These are phyloP conservation scores for Orychophragmus violaceus DNA, from an alignment of 345 rosid species.

Conservation along the genomic window DNA sequence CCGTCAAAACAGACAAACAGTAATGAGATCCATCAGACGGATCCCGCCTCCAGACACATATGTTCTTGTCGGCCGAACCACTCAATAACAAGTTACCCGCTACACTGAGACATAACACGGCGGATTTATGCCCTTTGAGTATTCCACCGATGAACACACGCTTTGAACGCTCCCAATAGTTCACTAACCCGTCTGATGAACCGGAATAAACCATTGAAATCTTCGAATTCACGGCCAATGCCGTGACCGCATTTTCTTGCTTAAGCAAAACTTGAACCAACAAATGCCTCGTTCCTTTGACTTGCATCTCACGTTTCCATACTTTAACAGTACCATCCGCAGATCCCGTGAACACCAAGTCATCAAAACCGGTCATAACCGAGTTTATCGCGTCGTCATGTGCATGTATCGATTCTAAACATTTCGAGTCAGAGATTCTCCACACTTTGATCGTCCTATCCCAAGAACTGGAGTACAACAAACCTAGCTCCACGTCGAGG, in stretches of 20 bases:
- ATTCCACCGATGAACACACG: constrained; percentile 45
- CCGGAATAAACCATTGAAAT: constrained; percentile 59
- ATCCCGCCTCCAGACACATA: constrained; percentile 78
- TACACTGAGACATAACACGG: constrained; percentile 52
- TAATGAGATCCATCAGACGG: constrained; percentile 40
- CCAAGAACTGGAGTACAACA: constrained; percentile 67
- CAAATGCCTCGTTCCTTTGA: constrained; percentile 54
- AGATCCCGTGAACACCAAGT: constrained; percentile 59
- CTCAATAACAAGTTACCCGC: constrained; percentile 65
- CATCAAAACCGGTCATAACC: constrained; percentile 40
- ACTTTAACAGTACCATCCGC: constrained; percentile 67
- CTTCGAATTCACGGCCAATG: constrained; percentile 46
- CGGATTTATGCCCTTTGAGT: constrained; percentile 61
- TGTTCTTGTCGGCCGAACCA: constrained; percentile 76
- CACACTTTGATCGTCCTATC: constrained; percentile 59
- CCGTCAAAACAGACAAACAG: constrained; percentile 56
- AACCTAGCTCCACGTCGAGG: constrained; percentile 41
- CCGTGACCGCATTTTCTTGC: constrained; percentile 73
- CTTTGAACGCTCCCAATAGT: constrained; percentile 58
- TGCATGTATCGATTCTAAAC: constrained; percentile 57
- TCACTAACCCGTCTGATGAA: constrained; percentile 58
- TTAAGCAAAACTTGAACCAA: constrained; percentile 51
- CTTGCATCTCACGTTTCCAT: constrained; percentile 53
- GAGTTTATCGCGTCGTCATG: constrained; percentile 65
- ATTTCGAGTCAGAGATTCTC: constrained; percentile 47